Evolutionary conservation across 192 early-diverging fungal species (phyloP), one percentile per base, ranked within the genome.

Genomic region (Phlyctochytrium planicorne): DNA sequence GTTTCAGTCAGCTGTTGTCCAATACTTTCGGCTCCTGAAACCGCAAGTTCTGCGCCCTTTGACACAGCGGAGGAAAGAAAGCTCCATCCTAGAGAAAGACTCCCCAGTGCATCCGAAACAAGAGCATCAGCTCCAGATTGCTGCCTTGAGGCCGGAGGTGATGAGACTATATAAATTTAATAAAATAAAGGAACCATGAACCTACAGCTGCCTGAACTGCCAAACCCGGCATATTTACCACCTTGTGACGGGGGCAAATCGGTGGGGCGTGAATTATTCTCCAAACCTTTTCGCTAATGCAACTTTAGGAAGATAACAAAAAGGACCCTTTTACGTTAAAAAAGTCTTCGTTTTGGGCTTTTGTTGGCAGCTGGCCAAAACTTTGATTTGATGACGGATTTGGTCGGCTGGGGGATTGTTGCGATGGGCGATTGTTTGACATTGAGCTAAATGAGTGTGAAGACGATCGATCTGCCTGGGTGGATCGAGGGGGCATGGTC

Each of bases 201-300:
- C 68, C 68, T 37, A 70, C 76, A 71, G 17, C 52, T 60, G 1
- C 68, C 63, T 47, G 40, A 47, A 55, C 68, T 75, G 6, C 83
- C 83, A 67, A 85, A 85, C 2, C 83, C 83, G 47, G 63, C 76
- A 53, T 80, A 85, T 56, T 78, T 78, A 2, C 83, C 83, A 30
- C 83, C 83, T 65, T 82, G 78, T 29, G 70, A 83, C 32, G 83
- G 83, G 20, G 80, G 78, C 20, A 85, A 24, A 55, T 77, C 66
- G 3, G 74, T 72, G 3, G 76, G 66, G 30, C 80, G 73, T 33
- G 59, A 73, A 4, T 63, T 32, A 59, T 85, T 85, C 53, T 79
- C 78, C 12, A 50, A 17, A 0, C 83, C 83, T 52, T 76, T 82
- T 52, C 66, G 30, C 76, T 80, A 33, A 20, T 20, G 33, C 17